Percentiles rank a stretch among this genome's conserved stretches.
phyloP scores from a whole-genome alignment of 495 filamentous ascomycete genomes.

The Hypoxylon trugodes region DNA sequence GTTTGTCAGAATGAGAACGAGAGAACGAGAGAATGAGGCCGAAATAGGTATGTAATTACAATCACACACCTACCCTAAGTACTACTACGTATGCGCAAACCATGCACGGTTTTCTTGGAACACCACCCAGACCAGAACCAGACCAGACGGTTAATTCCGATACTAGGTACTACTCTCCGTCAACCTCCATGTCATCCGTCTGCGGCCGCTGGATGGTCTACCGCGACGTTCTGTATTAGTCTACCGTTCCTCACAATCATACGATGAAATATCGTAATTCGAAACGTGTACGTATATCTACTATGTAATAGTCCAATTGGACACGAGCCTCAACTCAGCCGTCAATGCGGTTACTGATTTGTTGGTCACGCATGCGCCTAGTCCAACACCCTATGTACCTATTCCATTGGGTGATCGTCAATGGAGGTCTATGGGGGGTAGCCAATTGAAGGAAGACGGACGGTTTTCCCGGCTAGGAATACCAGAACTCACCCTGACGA shows the following conservation, averaged over 20 bases:
- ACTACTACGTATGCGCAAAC: slow-evolving; percentile 38
- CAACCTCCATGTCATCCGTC: slow-evolving; percentile 9
- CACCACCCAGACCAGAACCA: too few relatives aligned
- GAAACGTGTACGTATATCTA: slow-evolving; percentile 19
- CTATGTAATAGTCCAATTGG: slow-evolving; percentile 36
- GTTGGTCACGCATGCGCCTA: slow-evolving; percentile 39
- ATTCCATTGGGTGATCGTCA: slow-evolving; percentile 38
- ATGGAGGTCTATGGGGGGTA: slow-evolving; percentile 20
- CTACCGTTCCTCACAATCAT: slow-evolving; percentile 28
- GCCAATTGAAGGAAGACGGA: slow-evolving; percentile 35
- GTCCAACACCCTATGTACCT: slow-evolving; percentile 19
- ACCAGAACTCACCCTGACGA: slow-evolving; percentile 25
- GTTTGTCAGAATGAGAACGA: neutral
- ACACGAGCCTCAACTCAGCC: slow-evolving; percentile 37
- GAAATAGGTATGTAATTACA: slow-evolving; percentile 37
- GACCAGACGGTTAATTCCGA: slow-evolving; percentile 40
- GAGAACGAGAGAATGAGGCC: slow-evolving; percentile 7
- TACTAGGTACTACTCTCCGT: neutral
- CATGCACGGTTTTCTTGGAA: slow-evolving; percentile 35
- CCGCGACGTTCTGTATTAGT: slow-evolving; percentile 17
- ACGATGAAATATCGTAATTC: slow-evolving; percentile 40
- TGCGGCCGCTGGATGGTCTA: slow-evolving; percentile 26
- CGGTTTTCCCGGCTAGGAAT: slow-evolving; percentile 36
- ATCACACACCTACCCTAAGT: too few relatives aligned
- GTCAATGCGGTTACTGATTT: slow-evolving; percentile 40